Evolutionary conservation across 1,139 yeast genomes (phyloP).

Genomic region (Blastobotrys capitulatus): DNA sequence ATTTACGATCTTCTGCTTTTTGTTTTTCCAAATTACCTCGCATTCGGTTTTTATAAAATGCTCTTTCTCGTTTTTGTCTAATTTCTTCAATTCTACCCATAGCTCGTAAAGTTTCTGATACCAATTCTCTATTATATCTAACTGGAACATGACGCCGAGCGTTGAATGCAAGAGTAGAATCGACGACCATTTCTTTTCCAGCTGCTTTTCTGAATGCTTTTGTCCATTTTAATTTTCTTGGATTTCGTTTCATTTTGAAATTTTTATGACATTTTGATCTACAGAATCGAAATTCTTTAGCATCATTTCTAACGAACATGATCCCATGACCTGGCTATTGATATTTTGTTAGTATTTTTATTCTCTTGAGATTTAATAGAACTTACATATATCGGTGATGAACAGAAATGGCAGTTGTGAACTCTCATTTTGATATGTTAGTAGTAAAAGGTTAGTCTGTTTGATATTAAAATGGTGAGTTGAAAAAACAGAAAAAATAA

Average conservation of each 20-base stretch:
- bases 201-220: constrained; percentile 99
- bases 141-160: constrained; percentile 98
- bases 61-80: constrained; percentile 93
- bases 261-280: constrained; percentile 97
- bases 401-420: constrained; percentile 92
- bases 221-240: constrained; percentile 97
- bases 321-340: constrained; percentile 89
- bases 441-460: background rate
- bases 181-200: constrained; percentile 97
- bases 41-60: constrained; percentile 99
- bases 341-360: background rate
- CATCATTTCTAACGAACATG: constrained; percentile 96
- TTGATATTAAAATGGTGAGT: too few species aligned
- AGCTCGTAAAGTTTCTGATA: constrained; percentile 87
- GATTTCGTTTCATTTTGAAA: constrained; percentile 97
- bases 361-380: background rate
- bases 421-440: constrained; percentile 63
- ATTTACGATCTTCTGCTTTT: constrained; percentile 77
- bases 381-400: constrained; percentile 56
- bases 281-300: constrained; percentile 95
- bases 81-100: constrained; percentile 96
- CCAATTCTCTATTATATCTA: constrained; percentile 93
- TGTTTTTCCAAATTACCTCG: constrained; percentile 90
- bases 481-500: too few species aligned
- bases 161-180: constrained; percentile 91